Conservation (phyloP, 208 protist species). For the Trypanosoma rangeli region DNA sequence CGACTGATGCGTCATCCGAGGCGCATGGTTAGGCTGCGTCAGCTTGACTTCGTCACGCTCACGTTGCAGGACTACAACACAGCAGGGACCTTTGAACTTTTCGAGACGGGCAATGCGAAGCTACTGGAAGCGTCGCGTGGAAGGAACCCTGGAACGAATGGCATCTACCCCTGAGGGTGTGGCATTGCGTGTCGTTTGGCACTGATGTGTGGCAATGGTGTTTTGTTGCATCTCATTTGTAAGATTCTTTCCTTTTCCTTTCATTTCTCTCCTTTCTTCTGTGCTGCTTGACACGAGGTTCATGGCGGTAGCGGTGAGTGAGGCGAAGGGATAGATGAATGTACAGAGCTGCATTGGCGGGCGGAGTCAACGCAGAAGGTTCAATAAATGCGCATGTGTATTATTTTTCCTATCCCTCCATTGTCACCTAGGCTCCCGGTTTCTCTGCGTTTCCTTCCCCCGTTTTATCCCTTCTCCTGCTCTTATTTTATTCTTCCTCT, state of each 20-base stretch:
- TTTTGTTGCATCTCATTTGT: neutral
- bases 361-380: too few species aligned
- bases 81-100: conserved; percentile 64
- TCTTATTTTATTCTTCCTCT: conserved; percentile 23
- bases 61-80: conserved; percentile 78
- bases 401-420: too few species aligned
- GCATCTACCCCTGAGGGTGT: neutral
- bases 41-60: conserved; percentile 82
- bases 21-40: conserved; percentile 50
- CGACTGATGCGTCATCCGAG: conserved; percentile 52
- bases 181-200: neutral
- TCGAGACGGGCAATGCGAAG: conserved; percentile 44
- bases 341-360: too few species aligned
- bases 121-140: conserved; percentile 42
- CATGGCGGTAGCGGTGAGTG: neutral
- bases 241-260: neutral
- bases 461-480: conserved; percentile 7
- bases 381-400: neutral
- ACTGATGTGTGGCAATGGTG: neutral
- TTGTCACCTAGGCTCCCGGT: too few species aligned
- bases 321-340: neutral
- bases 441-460: neutral
- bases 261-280: neutral
- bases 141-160: conserved; percentile 21
- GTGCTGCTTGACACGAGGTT: neutral